These are phyloP conservation scores for Clathrus columnatus DNA, from an alignment of 768 basidiomycete genomes.

Conservation along the genomic window DNA sequence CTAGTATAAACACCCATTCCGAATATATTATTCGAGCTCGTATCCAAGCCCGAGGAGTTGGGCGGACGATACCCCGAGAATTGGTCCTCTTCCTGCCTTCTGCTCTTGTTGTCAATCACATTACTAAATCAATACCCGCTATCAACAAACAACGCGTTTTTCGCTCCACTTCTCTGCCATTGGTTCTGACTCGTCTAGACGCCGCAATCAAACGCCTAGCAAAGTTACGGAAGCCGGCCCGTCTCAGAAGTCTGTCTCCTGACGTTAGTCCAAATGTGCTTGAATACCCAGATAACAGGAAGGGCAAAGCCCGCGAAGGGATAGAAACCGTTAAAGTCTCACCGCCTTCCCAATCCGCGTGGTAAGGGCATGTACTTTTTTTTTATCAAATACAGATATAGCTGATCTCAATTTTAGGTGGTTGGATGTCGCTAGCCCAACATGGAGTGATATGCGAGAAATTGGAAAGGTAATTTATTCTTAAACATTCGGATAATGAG, in stretches of 20 bases:
- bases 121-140: conserved; percentile 7
- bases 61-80: conserved; percentile 48
- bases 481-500: neutral
- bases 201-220: conserved; percentile 33
- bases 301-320: conserved; percentile 13
- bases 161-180: conserved; percentile 38
- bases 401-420: conserved; percentile 46
- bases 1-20: conserved; percentile 41
- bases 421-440: conserved; percentile 81
- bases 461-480: conserved; percentile 60
- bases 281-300: neutral
- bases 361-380: neutral
- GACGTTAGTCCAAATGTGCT: conserved; percentile 7
- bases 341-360: conserved; percentile 1
- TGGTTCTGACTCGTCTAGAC: conserved; percentile 44
- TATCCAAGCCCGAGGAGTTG: conserved; percentile 54
- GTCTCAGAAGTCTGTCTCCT: conserved; percentile 6
- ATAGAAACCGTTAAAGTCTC: neutral
- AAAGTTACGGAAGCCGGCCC: conserved; percentile 21
- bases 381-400: conserved; percentile 14
- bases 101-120: conserved; percentile 15
- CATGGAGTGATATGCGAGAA: conserved; percentile 78
- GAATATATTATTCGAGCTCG: conserved; percentile 54
- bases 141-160: conserved; percentile 24
- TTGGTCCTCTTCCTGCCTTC: conserved; percentile 59